These are phyloP conservation scores for Pseudopyricularia cyperi DNA, from an alignment of 2,329 filamentous ascomycete species.

Conservation along the genomic window DNA sequence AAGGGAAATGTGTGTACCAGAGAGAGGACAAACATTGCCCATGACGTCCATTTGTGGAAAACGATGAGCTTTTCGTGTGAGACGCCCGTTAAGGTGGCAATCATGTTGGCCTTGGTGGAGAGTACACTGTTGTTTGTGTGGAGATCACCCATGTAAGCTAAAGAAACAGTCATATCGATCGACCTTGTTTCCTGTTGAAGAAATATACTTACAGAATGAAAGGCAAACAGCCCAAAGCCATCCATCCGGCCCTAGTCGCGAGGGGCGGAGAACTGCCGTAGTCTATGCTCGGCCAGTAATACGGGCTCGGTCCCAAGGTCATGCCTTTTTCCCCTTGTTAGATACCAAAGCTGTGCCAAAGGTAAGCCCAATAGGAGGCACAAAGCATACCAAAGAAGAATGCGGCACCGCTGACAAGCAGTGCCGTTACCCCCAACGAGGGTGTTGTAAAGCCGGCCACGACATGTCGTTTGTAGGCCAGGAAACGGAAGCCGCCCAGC, in stretches of 20 bases:
- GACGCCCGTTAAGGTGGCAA: constrained; percentile 39
- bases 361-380: too few relatives aligned
- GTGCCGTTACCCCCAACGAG: too few relatives aligned
- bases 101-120: constrained; percentile 40
- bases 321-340: constrained; percentile 22
- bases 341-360: too few relatives aligned
- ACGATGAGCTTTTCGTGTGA: constrained; percentile 43
- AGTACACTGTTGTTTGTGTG: constrained; percentile 20
- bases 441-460: too few relatives aligned
- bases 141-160: neutral
- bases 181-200: too few relatives aligned
- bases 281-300: constrained; percentile 39
- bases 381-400: too few relatives aligned
- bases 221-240: constrained; percentile 36
- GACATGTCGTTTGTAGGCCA: too few relatives aligned
- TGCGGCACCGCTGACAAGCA: too few relatives aligned
- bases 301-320: constrained; percentile 34
- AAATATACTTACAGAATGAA: constrained; percentile 31
- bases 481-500: too few relatives aligned
- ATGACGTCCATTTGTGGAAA: constrained; percentile 41
- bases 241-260: constrained; percentile 36
- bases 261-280: constrained; percentile 40
- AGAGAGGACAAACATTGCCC: constrained; percentile 42
- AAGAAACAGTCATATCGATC: too few relatives aligned
- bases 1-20: constrained; percentile 48